phyloP scores from a whole-genome alignment of 768 basidiomycete species.

The Amanita thiersii region DNA sequence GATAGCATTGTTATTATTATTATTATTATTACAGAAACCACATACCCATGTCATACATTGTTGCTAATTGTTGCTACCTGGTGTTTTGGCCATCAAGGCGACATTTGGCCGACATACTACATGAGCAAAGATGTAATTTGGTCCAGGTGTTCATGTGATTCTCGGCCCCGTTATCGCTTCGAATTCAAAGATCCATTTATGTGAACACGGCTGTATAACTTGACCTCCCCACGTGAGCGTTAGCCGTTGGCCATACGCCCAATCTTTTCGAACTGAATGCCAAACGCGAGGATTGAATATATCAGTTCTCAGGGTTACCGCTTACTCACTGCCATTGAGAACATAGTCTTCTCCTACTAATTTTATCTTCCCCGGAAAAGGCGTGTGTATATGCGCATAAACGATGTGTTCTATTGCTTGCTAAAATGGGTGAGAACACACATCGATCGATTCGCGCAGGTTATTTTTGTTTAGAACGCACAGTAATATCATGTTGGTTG shows the following conservation, averaged over 20 bases:
- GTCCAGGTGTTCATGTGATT: no score
- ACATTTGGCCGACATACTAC: no score
- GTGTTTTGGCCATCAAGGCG: no score
- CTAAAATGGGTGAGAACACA: not conserved
- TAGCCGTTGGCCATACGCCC: slow-evolving; percentile 3
- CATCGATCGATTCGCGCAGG: not conserved
- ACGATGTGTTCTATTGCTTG: slow-evolving; percentile 2
- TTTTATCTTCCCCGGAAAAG: slow-evolving; percentile 1
- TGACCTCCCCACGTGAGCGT: slow-evolving; percentile 3
- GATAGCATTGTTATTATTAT: no score
- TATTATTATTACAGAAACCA: no score
- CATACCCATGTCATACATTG: no score
- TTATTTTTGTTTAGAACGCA: not conserved
- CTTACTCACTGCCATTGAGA: slow-evolving; percentile 4
- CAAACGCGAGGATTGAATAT: no score
- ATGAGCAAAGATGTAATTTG: no score
- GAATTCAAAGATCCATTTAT: slow-evolving; percentile 8
- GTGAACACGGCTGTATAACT: not conserved
- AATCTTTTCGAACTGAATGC: slow-evolving; percentile 6
- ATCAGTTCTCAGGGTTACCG: not conserved
- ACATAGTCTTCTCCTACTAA: slow-evolving; percentile 1
- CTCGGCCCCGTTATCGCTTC: not conserved
- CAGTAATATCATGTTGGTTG: slow-evolving; percentile 5
- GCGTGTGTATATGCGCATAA: slow-evolving; percentile 7
- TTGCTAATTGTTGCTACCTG: no score